Percentiles rank a stretch among this genome's conserved stretches.
Conservation (phyloP, 2,329 filamentous ascomycete species). For the Cladophialophora immunda region DNA sequence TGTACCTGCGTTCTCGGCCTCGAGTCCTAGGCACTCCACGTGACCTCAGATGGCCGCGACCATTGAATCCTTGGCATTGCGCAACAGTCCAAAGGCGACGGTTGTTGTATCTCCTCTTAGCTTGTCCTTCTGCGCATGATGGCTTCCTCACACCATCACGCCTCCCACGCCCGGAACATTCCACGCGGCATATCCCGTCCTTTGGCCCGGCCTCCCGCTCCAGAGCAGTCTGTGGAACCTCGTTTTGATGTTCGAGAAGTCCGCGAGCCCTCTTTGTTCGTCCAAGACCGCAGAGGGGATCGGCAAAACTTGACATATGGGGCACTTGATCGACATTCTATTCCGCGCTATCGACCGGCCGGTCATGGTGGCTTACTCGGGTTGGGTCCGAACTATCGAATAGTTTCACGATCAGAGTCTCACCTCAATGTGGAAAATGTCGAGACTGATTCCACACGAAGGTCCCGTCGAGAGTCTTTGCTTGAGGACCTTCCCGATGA, state of each 20-base stretch:
- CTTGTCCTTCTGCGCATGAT: not conserved
- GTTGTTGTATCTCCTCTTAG: not conserved
- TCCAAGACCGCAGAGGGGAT: slow-evolving; percentile 76
- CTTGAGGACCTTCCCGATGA: slow-evolving; percentile 43
- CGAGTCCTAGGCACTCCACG: not conserved
- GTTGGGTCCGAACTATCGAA: slow-evolving; percentile 64
- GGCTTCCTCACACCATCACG: not conserved
- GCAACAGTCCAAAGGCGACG: not conserved
- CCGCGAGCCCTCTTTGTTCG: slow-evolving; percentile 23
- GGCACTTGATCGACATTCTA: slow-evolving; percentile 72
- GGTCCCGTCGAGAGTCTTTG: slow-evolving; percentile 49
- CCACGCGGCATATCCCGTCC: not conserved
- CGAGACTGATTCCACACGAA: slow-evolving; percentile 49
- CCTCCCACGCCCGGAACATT: not conserved
- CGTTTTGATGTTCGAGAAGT: not conserved
- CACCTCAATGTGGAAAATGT: slow-evolving; percentile 54
- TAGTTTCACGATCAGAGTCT: slow-evolving; percentile 71
- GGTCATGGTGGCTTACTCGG: slow-evolving; percentile 77
- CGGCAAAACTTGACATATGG: slow-evolving; percentile 78
- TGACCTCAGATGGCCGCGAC: not conserved
- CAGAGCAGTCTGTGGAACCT: not conserved
- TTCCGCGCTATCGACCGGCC: slow-evolving; percentile 75
- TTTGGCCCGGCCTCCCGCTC: not conserved
- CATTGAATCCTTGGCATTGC: not conserved
- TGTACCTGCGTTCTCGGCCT: not conserved